Evolutionary conservation across 176 grass and related monocot species (phyloP).

Genomic region (Zoysia japonica): DNA sequence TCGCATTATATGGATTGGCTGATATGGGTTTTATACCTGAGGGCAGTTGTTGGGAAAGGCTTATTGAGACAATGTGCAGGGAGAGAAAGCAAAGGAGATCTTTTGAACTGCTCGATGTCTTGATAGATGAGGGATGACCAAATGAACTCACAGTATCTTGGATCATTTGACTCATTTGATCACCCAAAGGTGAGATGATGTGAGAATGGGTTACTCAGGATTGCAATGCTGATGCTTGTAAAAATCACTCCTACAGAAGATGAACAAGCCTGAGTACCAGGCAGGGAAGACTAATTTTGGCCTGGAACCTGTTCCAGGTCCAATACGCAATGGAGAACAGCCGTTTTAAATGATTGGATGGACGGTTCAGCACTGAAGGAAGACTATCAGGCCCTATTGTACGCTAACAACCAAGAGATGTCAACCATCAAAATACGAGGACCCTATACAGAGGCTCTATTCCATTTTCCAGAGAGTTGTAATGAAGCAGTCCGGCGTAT

Average conservation of each 20-base stretch:
- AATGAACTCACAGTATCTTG: background rate
- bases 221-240: background rate
- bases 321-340: background rate
- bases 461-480: too few species aligned
- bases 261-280: background rate
- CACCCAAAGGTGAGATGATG: background rate
- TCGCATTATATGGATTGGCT: conserved; percentile 64
- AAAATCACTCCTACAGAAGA: background rate
- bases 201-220: background rate
- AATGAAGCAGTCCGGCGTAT: background rate
- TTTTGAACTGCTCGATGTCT: conserved; percentile 58
- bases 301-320: background rate
- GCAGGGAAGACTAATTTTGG: background rate
- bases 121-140: conserved; percentile 47
- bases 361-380: conserved; percentile 3
- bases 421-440: background rate
- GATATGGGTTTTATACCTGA: conserved; percentile 70
- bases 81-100: conserved; percentile 66
- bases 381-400: background rate
- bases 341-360: background rate
- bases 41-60: conserved; percentile 51
- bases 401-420: background rate
- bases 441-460: background rate
- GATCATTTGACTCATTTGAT: conserved; percentile 4
- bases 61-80: conserved; percentile 57